Evolutionary conservation across 768 basidiomycete species (phyloP).

Genomic region (Xerocomellus dryophilus): DNA sequence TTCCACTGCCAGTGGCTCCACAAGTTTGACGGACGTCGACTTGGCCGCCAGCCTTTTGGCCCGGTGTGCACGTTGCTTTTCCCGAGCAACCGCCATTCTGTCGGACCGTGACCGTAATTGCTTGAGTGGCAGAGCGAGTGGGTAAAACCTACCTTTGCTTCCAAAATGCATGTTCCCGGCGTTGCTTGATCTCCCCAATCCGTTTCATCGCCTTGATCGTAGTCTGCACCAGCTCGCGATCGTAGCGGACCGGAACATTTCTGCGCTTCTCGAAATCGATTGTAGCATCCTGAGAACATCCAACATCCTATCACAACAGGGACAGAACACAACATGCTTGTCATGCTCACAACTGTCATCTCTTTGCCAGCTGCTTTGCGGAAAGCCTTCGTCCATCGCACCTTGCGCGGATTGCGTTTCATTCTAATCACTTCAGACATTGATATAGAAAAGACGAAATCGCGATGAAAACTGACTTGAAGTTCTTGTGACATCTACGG

Average conservation of each 20-base stretch:
- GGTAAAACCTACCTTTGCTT: slow-evolving; percentile 68
- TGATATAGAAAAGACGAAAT: background rate
- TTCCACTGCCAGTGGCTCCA: slow-evolving; percentile 56
- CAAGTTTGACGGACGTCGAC: slow-evolving; percentile 55
- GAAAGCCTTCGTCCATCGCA: slow-evolving; percentile 99
- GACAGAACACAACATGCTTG: background rate
- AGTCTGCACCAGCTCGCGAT: slow-evolving; percentile 88
- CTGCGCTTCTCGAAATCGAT: slow-evolving; percentile 99
- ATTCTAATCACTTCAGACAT: slow-evolving; percentile 52
- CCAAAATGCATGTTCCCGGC: slow-evolving; percentile 93
- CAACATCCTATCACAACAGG: background rate
- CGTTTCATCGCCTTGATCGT: slow-evolving; percentile 97
- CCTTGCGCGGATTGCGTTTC: slow-evolving; percentile 99
- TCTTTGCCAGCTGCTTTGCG: slow-evolving; percentile 98
- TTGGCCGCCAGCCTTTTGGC: slow-evolving; percentile 59
- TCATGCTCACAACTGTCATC: slow-evolving; percentile 85
- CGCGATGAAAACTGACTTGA: slow-evolving; percentile 66
- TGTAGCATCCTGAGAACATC: slow-evolving; percentile 78
- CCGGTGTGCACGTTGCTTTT: slow-evolving; percentile 74
- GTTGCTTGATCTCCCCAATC: slow-evolving; percentile 84
- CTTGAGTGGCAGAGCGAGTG: background rate
- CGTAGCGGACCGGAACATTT: slow-evolving; percentile 95
- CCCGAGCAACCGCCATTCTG: slow-evolving; percentile 83
- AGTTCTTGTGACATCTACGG: slow-evolving; percentile 94
- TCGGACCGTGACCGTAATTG: background rate